Evolutionary conservation across 352 stramenopile species (phyloP), one percentile per base, ranked within the genome.

Genomic region (Phytophthora lateralis): DNA sequence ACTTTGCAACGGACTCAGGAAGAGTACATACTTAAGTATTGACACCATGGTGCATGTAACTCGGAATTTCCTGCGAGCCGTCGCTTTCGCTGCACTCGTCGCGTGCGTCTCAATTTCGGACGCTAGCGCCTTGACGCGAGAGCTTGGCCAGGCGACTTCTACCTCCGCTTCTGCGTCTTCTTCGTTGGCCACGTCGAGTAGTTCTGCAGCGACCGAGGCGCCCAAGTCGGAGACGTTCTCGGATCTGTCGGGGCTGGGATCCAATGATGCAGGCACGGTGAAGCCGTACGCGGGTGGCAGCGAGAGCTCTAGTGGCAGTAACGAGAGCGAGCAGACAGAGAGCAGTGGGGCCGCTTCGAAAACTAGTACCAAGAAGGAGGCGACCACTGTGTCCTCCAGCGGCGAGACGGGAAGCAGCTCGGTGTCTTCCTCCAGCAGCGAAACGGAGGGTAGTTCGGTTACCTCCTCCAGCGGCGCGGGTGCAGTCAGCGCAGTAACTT

Each of bases 171-270:
- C 51, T 11, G 24, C 50, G 27, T 60, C 50, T 29, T 45, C 50
- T 41, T 30, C 38, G 6, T 20, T 50, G 15, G 48, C 43, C 48
- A 27, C 6, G 10, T 66, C 44, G 42, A 39, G 10, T 14, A 46
- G 17, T 38, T 50, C 37, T 10, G 43, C 38, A 1, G 42, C 18
- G 14, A 60, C 46, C 55, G 65, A 69, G 17, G 24, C 37, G 8
- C 60, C 60, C 0, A 10, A 59, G 45, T 65, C 43, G 32, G 48
- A 64, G 37, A 55, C 47, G 10, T 65, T 65, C 60, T 52, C 61
- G 4, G 48, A 69, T 48, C 26, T 55, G 43, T 60, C 39, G 37
- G 57, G 34, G 5, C 10, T 63, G 34, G 59, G 45, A 21, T 67
- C 51, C 29, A 37, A 47, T 24, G 49, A 38, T 11, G 30, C 32